These are phyloP conservation scores for Pythium myriotylum DNA, from an alignment of 352 stramenopile species.

Conservation along the genomic window DNA sequence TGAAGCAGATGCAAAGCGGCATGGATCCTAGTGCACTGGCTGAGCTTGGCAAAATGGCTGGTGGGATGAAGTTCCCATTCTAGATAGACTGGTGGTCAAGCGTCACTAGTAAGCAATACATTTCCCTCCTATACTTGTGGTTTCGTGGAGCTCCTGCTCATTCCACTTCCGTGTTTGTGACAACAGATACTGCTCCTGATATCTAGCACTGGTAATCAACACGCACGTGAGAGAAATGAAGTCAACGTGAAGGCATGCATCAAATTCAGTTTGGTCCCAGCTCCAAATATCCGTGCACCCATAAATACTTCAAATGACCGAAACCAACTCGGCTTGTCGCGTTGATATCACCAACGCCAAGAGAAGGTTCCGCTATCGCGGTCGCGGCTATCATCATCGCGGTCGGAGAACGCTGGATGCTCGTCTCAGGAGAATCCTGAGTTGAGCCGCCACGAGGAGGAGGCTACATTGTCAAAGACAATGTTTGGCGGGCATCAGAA, in stretches of 20 bases:
- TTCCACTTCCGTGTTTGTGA: too few relatives aligned
- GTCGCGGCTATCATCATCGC: neutral
- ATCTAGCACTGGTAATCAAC: too few relatives aligned
- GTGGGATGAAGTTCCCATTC: slow-evolving; percentile 84
- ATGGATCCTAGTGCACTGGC: slow-evolving; percentile 75
- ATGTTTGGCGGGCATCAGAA: neutral
- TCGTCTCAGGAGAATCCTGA: neutral
- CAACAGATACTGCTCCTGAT: too few relatives aligned
- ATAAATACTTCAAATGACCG: neutral
- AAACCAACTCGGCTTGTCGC: neutral
- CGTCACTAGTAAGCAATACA: slow-evolving; percentile 8
- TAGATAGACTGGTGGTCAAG: slow-evolving; percentile 25
- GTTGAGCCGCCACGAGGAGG: neutral
- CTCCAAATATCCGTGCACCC: neutral
- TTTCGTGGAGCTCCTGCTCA: neutral
- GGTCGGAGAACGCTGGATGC: neutral
- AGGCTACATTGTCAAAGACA: neutral
- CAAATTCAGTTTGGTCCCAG: neutral
- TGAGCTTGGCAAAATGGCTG: slow-evolving; percentile 85
- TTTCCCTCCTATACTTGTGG: neutral
- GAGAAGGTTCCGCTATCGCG: neutral
- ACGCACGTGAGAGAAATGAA: too few relatives aligned
- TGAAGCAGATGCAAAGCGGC: slow-evolving; percentile 92
- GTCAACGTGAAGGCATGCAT: too few relatives aligned
- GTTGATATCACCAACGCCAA: slow-evolving; percentile 1